Percentiles rank a stretch among this genome's conserved stretches.
phyloP scores from a whole-genome alignment of 345 rosid species.

The Lumnitzera littorea region DNA sequence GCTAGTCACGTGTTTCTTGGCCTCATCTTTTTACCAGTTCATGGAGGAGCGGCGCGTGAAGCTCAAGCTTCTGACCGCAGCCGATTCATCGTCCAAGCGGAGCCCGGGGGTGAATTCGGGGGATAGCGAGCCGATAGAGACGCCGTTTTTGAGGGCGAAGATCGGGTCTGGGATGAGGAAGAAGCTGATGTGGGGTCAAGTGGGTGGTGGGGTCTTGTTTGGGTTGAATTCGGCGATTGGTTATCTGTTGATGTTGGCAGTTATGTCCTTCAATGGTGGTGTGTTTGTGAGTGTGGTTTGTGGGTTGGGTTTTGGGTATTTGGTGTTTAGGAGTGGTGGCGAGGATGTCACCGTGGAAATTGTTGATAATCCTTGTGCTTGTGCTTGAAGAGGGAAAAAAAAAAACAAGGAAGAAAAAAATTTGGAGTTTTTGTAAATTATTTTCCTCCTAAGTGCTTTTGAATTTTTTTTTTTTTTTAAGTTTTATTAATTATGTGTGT shows the following conservation, averaged over 20 bases:
- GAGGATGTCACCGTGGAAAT: slow-evolving; percentile 12
- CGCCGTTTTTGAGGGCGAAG: not conserved
- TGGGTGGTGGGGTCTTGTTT: slow-evolving; percentile 10
- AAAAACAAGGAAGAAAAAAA: too few relatives aligned
- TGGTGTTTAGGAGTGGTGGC: slow-evolving; percentile 38
- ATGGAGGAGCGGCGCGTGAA: slow-evolving; percentile 49
- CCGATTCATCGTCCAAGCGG: not conserved
- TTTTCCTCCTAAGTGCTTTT: not conserved
- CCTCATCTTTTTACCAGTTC: slow-evolving; percentile 57
- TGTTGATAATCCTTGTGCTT: slow-evolving; percentile 46
- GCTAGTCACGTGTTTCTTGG: slow-evolving; percentile 57
- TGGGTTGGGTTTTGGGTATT: slow-evolving; percentile 59
- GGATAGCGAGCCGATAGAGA: not conserved
- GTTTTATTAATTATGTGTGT: not conserved
- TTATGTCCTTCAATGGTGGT: slow-evolving; percentile 87
- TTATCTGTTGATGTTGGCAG: slow-evolving; percentile 70
- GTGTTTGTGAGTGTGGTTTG: slow-evolving; percentile 59
- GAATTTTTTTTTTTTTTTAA: not conserved
- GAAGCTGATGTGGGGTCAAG: not conserved
- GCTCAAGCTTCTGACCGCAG: slow-evolving; percentile 24
- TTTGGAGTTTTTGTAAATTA: not conserved
- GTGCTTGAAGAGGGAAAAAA: slow-evolving; percentile 25
- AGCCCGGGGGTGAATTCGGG: not conserved
- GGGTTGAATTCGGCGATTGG: slow-evolving; percentile 61
- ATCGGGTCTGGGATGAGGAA: not conserved